A percentile compares a stretch with the other conserved stretches of the same genome.
Evolutionary conservation across 257 asterid genomes (phyloP).

Genomic region (Striga asiatica): DNA sequence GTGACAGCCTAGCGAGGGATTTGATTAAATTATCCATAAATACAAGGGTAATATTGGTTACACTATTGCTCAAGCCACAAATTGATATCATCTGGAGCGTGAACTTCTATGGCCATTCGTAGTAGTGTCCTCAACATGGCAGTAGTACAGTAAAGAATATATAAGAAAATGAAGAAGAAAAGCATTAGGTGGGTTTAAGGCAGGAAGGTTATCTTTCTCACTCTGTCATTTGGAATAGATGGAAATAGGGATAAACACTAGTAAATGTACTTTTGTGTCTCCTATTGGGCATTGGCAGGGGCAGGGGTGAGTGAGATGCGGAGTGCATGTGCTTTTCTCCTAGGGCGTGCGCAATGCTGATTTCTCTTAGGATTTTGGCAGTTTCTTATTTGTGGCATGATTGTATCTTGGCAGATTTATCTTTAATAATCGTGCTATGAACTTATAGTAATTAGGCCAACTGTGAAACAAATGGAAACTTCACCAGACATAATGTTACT

Average conservation of each 20-base stretch:
- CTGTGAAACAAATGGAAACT: not conserved
- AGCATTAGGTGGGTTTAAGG: no score
- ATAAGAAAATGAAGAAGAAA: no score
- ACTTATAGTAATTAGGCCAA: not conserved
- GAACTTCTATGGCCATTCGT: not conserved
- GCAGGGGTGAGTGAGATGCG: not conserved
- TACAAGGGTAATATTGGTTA: conserved; percentile 39
- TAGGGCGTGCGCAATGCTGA: not conserved
- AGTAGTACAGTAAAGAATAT: no score
- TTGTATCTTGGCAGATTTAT: not conserved
- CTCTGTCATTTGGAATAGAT: no score
- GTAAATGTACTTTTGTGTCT: no score
- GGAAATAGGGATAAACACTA: no score
- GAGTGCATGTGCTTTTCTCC: not conserved
- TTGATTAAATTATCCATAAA: conserved; percentile 44
- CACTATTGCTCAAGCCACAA: not conserved
- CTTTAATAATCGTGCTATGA: not conserved
- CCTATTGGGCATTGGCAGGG: no score
- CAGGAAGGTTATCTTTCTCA: no score
- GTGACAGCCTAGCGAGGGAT: conserved; percentile 82
- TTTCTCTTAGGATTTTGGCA: not conserved
- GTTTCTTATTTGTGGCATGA: not conserved
- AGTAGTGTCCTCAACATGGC: not conserved
- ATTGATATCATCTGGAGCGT: not conserved
- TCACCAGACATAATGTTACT: not conserved